A percentile compares a stretch with the other conserved stretches of the same genome.
These are phyloP conservation scores for Pseudogymnoascus sp. DNA, from an alignment of 2,329 filamentous ascomycete species.

Conservation along the genomic window DNA sequence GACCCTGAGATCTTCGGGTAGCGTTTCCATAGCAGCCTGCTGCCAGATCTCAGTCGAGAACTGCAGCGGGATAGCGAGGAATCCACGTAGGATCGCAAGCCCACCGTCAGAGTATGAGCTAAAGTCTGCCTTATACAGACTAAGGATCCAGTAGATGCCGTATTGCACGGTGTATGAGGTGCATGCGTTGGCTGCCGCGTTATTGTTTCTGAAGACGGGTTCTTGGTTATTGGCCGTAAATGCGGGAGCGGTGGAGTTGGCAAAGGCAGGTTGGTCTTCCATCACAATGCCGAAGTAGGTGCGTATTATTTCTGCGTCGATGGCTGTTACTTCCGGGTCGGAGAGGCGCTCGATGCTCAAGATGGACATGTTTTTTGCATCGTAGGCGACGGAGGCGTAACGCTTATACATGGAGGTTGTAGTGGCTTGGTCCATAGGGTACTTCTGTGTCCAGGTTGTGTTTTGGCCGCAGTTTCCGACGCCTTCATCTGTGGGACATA, in stretches of 20 bases:
- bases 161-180: slow-evolving; percentile 1
- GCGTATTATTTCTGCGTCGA: slow-evolving; percentile 1
- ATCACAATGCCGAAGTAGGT: slow-evolving; percentile 1
- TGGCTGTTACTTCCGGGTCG: background rate
- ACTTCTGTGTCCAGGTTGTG: slow-evolving; percentile 4
- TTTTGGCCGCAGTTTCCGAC: background rate
- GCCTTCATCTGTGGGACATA: background rate
- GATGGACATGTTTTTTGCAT: background rate
- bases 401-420: background rate
- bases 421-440: slow-evolving; percentile 2
- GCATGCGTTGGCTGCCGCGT: background rate
- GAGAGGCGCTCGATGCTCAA: background rate
- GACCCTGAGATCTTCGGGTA: background rate
- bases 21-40: slow-evolving; percentile 1
- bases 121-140: background rate
- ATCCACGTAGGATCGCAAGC: slow-evolving; percentile 2
- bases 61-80: slow-evolving; percentile 1
- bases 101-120: background rate
- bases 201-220: background rate
- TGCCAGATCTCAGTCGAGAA: slow-evolving; percentile 1
- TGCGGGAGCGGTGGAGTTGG: background rate
- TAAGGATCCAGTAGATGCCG: background rate
- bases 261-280: slow-evolving; percentile 1
- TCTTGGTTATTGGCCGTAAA: background rate
- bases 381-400: background rate